These are phyloP conservation scores for Phytomonas serpens DNA, from an alignment of 208 protist species.

Conservation along the genomic window DNA sequence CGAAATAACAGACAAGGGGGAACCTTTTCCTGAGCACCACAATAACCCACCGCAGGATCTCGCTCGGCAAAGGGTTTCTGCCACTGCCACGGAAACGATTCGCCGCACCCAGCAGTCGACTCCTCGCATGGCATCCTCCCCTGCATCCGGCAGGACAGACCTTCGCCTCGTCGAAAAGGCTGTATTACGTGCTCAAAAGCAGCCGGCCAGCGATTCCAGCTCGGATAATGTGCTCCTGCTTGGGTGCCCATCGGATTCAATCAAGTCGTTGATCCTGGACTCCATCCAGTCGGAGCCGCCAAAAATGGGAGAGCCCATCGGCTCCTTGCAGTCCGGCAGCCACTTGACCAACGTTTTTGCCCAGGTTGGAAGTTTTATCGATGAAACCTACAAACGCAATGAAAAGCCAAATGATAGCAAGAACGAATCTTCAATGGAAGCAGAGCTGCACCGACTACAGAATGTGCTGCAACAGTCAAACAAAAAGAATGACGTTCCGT, in stretches of 20 bases:
- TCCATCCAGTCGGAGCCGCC: not conserved
- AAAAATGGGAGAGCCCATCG: not conserved
- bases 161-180: not conserved
- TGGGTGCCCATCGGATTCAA: not conserved
- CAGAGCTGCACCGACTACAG: not conserved
- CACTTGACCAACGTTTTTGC: not conserved
- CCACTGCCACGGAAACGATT: not conserved
- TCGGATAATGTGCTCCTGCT: not conserved
- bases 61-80: not conserved
- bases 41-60: too few species aligned
- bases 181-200: not conserved
- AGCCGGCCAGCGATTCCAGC: not conserved
- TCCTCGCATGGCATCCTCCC: too few species aligned
- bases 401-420: not conserved
- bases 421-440: not conserved
- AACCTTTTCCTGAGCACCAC: too few species aligned
- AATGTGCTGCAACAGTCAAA: not conserved
- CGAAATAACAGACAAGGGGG: too few species aligned
- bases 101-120: not conserved
- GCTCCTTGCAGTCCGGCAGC: not conserved
- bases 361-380: not conserved
- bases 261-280: not conserved
- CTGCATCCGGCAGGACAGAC: not conserved
- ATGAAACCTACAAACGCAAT: not conserved
- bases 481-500: not conserved